Conservation (phyloP, 805 yeast species). For the Metschnikowia lunata region DNA sequence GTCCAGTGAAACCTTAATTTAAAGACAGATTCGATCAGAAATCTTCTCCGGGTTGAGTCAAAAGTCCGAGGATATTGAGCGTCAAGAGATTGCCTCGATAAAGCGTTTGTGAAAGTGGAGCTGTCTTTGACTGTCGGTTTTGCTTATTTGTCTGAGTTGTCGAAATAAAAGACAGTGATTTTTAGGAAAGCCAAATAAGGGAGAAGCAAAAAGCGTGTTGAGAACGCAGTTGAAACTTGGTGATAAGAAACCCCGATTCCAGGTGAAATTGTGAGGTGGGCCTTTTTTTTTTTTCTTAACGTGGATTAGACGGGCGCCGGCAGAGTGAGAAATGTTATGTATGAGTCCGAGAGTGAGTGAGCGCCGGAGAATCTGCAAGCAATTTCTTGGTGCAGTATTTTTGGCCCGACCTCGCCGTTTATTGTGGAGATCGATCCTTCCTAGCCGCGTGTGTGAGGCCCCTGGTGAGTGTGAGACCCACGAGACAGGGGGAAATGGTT, state of each 20-base stretch:
- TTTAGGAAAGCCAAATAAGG: background rate
- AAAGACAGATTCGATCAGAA: background rate
- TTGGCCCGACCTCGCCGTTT: too few relatives aligned
- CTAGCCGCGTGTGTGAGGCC: too few relatives aligned
- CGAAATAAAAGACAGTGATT: background rate
- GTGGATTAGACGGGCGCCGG: background rate
- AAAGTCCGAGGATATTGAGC: background rate
- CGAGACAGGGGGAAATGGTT: too few relatives aligned
- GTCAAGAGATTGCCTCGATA: background rate
- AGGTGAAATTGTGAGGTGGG: background rate
- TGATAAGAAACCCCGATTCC: background rate
- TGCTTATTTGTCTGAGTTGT: too few relatives aligned
- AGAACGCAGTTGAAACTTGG: background rate
- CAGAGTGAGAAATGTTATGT: background rate
- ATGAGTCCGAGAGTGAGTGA: background rate
- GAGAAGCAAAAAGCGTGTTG: background rate
- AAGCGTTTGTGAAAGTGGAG: background rate
- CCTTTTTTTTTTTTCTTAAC: background rate
- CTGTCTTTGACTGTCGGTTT: too few relatives aligned
- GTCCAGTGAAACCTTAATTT: background rate
- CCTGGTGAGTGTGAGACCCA: too few relatives aligned
- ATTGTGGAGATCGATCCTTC: too few relatives aligned
- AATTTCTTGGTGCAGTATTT: too few relatives aligned
- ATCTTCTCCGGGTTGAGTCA: background rate
- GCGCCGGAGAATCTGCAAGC: background rate